Evolutionary conservation across 2,329 filamentous ascomycete genomes (phyloP).

Genomic region (Metarhizium anisopliae): DNA sequence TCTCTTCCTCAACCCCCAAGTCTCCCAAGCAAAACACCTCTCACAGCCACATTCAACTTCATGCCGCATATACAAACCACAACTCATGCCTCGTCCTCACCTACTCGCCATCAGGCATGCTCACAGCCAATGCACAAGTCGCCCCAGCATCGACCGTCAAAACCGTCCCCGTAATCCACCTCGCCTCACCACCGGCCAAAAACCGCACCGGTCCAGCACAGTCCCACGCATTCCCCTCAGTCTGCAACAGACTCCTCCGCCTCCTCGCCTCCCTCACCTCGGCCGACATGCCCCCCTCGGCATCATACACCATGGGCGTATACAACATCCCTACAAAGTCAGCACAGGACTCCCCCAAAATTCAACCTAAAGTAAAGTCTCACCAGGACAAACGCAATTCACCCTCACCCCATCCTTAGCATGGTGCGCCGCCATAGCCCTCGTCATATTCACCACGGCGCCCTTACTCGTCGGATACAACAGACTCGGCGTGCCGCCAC

Average conservation of each 20-base stretch:
- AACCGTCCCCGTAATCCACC: constrained; percentile 34
- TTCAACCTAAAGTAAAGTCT: too few species aligned
- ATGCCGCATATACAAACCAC: too few species aligned
- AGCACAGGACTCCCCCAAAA: too few species aligned
- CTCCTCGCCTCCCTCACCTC: constrained; percentile 25
- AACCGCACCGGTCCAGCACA: constrained; percentile 30
- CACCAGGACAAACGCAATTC: constrained; percentile 34
- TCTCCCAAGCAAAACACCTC: too few species aligned
- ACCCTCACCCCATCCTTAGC: constrained; percentile 35
- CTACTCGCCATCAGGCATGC: background rate
- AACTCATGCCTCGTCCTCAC: too few species aligned
- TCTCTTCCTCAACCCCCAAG: too few species aligned
- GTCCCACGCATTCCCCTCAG: constrained; percentile 36
- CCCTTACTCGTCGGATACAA: constrained; percentile 40
- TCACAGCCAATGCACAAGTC: too few species aligned
- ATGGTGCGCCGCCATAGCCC: constrained; percentile 42
- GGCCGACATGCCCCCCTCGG: constrained; percentile 17
- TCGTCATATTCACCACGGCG: constrained; percentile 41
- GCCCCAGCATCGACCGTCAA: constrained; percentile 10
- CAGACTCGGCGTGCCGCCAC: constrained; percentile 35
- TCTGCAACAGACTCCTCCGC: constrained; percentile 27
- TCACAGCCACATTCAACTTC: too few species aligned
- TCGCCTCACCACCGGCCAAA: constrained; percentile 28
- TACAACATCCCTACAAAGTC: too few species aligned
- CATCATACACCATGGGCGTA: too few species aligned